Evolutionary conservation across 176 grass and related monocot species (phyloP).

Genomic region (Coix lacrymajobi): DNA sequence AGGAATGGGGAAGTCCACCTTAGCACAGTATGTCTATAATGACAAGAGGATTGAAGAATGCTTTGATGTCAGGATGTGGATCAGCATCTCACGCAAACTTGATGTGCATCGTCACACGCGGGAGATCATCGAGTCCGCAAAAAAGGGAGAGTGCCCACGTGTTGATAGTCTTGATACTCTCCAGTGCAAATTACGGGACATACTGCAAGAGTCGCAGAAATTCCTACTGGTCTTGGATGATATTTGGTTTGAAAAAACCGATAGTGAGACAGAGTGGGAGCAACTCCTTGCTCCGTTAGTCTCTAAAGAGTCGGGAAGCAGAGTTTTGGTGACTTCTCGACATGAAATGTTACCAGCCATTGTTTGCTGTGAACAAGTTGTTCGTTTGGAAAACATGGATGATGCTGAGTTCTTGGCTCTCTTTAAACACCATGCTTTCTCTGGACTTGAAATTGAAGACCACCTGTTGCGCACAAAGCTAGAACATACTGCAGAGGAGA

Average conservation of each 20-base stretch:
- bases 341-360: not conserved
- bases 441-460: not conserved
- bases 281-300: not conserved
- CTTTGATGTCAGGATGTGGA: conserved; percentile 32
- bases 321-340: not conserved
- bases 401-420: not conserved
- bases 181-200: not conserved
- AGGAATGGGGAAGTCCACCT: not conserved
- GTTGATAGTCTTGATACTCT: not conserved
- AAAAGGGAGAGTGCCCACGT: not conserved
- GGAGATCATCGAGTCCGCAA: conserved; percentile 12
- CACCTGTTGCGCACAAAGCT: not conserved
- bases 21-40: not conserved
- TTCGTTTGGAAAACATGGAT: not conserved
- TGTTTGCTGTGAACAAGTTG: not conserved
- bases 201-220: not conserved
- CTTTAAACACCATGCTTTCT: conserved; percentile 1
- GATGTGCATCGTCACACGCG: not conserved
- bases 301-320: not conserved
- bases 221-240: conserved; percentile 9
- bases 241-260: not conserved
- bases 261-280: not conserved
- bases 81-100: conserved; percentile 11
- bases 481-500: not conserved
- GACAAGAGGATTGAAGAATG: not conserved